A percentile compares a stretch with the other conserved stretches of the same genome.
Conservation (phyloP, 1,284 basidiomycete genomes). For the Dichomitus squalens region DNA sequence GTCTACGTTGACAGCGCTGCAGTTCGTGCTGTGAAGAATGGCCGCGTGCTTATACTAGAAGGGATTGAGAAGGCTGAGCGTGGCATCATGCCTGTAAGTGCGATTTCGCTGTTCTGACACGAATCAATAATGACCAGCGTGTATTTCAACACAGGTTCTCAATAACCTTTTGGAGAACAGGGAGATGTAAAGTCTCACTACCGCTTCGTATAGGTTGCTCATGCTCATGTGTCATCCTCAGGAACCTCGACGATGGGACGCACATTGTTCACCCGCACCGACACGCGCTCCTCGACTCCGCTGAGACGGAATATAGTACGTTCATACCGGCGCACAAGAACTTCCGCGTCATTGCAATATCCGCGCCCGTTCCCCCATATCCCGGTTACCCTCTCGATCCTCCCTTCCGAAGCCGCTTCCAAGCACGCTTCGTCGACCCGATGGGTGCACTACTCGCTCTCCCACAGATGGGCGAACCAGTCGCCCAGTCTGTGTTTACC, state of each 20-base stretch:
- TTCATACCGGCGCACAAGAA: conserved; percentile 66
- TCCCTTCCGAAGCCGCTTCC: conserved; percentile 69
- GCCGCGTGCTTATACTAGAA: conserved; percentile 65
- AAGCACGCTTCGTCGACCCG: conserved; percentile 67
- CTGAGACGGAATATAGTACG: conserved; percentile 29
- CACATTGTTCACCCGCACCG: conserved; percentile 71
- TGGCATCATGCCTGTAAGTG: conserved; percentile 47
- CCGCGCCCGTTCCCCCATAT: conserved; percentile 67
- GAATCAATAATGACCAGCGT: neutral
- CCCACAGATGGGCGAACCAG: neutral
- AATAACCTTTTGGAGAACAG: conserved; percentile 71
- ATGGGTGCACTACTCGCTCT: conserved; percentile 56
- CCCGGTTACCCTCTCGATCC: conserved; percentile 68
- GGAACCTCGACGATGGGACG: conserved; percentile 71
- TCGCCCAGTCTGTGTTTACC: conserved; percentile 7
- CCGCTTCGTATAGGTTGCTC: neutral
- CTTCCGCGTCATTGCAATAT: conserved; percentile 66
- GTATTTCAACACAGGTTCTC: conserved; percentile 48
- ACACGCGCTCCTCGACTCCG: conserved; percentile 48
- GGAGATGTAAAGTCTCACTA: conserved; percentile 50
- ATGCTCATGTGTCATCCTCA: conserved; percentile 23
- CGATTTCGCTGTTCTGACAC: neutral
- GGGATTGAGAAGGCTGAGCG: conserved; percentile 72
- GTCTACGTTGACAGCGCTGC: conserved; percentile 68
- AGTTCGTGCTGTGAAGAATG: conserved; percentile 65